Evolutionary conservation across 768 basidiomycete genomes (phyloP), one percentile per base, ranked within the genome.

Genomic region (Leccinum uliginosum): DNA sequence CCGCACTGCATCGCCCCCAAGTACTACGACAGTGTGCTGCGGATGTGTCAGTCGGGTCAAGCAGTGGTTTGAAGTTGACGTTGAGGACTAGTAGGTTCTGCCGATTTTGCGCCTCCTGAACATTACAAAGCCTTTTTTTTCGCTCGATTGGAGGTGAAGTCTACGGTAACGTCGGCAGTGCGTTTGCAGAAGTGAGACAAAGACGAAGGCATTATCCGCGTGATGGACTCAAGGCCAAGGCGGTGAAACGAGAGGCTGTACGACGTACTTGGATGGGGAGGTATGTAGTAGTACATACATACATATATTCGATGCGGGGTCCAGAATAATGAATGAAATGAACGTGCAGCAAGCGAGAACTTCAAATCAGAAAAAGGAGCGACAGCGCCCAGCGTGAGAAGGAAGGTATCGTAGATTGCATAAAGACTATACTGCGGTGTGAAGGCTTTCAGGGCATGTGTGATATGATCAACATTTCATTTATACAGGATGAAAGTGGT

Each of bases 321-420:
- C 12, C 58, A 6, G 52, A 43, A 50, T 51, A 53, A 64, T 57
- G 48, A 61, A 64, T 61, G 59, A 61, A 65, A 61, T 19, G 30
- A 56, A 53, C 54, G 54, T 53, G 63, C 51, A 27, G 43, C 5
- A 3, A 23, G 24, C 7, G 6, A 21, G n/a, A 21, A 34, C 4
- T n/a, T n/a, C n/a, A n/a, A n/a, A 27, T 40, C 19, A 32, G 44
- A 47, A 30, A 32, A n/a, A 23, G 12, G 24, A 10, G 14, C 34
- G 35, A 12, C 9, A 40, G 51, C 14, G 60, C 56, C 12, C 52
- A 44, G 50, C 49, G 55, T 53, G 51, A 14, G 49, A 40, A 35
- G 34, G 27, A 50, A 45, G 40, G 35, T 63, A 63, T 58, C 55
- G 60, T 59, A 62, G 55, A 57, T 54, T 57, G 61, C 63, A 63